Percentiles rank a stretch among this genome's conserved stretches.
Conservation (phyloP, 345 rosid genomes). For the Toxicodendron radicans region DNA sequence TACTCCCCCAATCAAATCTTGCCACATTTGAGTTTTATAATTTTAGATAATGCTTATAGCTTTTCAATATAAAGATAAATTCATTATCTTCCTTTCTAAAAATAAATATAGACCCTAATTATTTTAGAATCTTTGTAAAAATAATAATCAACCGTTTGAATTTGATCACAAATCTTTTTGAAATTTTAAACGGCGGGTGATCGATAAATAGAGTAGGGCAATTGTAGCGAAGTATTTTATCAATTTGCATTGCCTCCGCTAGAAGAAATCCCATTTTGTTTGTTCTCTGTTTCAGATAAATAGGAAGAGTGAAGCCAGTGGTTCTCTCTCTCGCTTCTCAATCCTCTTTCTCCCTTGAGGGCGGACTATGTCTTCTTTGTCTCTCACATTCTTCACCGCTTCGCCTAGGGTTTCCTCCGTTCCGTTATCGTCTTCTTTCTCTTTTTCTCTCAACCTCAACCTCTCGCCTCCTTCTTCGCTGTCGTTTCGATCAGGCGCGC, state of each 20-base stretch:
- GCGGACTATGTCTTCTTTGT: conserved; percentile 36
- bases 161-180: neutral
- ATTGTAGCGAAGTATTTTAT: too few species aligned
- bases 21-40: neutral
- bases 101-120: too few species aligned
- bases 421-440: conserved; percentile 13
- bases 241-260: too few species aligned
- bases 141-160: too few species aligned
- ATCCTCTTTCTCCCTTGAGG: conserved; percentile 11
- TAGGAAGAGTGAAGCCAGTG: neutral
- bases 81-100: too few species aligned
- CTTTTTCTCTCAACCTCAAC: conserved; percentile 26
- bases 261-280: too few species aligned
- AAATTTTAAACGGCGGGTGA: too few species aligned
- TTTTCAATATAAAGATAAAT: too few species aligned
- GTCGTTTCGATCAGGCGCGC: conserved; percentile 33
- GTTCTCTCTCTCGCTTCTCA: neutral
- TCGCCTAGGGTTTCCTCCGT: conserved; percentile 39
- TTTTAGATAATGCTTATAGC: too few species aligned
- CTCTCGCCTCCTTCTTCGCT: conserved; percentile 20
- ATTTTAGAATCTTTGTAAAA: too few species aligned
- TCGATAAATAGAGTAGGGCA: too few species aligned
- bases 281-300: too few species aligned
- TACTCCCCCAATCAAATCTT: neutral
- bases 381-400: conserved; percentile 41